phyloP scores from a whole-genome alignment of 345 rosid genomes.

The Eucalyptus erythrocorys region DNA sequence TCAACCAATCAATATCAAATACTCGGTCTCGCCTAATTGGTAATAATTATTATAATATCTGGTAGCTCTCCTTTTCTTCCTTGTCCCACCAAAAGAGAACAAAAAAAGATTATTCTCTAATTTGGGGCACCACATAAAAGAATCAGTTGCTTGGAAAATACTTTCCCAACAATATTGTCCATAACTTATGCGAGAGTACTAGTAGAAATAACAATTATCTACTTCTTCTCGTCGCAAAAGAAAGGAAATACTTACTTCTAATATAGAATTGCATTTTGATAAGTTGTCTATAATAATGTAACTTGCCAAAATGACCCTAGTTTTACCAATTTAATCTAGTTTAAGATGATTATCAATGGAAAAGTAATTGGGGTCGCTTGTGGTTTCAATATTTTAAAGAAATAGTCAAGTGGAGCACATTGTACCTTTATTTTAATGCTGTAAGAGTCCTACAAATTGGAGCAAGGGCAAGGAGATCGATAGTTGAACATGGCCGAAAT shows the following conservation, averaged over 20 bases:
- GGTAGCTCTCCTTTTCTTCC: not conserved
- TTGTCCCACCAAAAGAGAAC: not conserved
- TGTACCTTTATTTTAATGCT: too few relatives aligned
- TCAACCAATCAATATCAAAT: constrained; percentile 19
- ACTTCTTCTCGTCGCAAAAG: too few relatives aligned
- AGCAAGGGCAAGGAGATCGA: too few relatives aligned
- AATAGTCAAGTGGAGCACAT: too few relatives aligned
- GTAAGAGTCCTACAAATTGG: too few relatives aligned
- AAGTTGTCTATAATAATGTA: not conserved
- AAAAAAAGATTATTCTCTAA: not conserved
- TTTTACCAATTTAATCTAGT: too few relatives aligned
- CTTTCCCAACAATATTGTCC: not conserved
- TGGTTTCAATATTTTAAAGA: too few relatives aligned
- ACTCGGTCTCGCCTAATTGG: constrained; percentile 22
- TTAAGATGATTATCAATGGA: too few relatives aligned
- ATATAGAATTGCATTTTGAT: not conserved
- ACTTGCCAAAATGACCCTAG: not conserved
- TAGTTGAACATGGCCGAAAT: too few relatives aligned
- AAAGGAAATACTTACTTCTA: not conserved
- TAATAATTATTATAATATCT: not conserved
- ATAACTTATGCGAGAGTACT: not conserved
- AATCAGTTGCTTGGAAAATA: not conserved
- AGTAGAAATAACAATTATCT: not conserved
- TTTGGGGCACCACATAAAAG: not conserved
- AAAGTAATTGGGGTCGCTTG: too few relatives aligned